Conservation (phyloP, 2,329 filamentous ascomycete species). For the Fusarium verrucosum region DNA sequence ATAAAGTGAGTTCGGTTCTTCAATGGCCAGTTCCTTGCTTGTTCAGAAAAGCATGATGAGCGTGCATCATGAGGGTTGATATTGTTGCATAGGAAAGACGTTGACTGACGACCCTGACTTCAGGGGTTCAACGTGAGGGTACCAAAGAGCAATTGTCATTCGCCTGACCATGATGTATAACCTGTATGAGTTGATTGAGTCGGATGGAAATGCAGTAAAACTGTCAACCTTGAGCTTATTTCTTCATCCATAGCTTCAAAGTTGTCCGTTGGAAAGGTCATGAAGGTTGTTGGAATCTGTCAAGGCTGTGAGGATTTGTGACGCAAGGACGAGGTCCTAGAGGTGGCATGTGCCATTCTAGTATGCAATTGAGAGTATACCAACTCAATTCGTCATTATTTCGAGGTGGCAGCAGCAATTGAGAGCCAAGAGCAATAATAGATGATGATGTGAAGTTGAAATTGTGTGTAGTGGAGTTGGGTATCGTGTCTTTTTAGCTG, state of each 20-base stretch:
- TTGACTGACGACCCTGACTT: constrained; percentile 24
- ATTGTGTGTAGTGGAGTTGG: constrained; percentile 23
- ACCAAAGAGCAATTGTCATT: neutral
- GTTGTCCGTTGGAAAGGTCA: neutral
- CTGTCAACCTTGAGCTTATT: neutral
- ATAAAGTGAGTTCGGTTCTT: neutral
- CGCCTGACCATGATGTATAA: neutral
- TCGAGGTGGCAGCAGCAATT: neutral
- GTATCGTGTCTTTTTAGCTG: constrained; percentile 21
- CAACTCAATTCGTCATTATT: neutral
- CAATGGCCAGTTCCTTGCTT: no score
- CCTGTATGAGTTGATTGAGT: neutral
- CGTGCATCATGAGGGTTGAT: neutral
- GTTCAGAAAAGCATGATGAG: neutral
- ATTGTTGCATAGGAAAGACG: neutral
- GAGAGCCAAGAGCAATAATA: neutral
- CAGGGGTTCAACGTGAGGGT: constrained; percentile 6
- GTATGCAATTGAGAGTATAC: no score
- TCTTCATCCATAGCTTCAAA: neutral
- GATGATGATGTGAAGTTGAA: constrained; percentile 32
- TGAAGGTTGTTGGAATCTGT: neutral
- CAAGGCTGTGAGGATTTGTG: neutral
- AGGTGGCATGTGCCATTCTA: no score
- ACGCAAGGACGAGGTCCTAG: neutral
- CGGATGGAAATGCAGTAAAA: neutral